These are phyloP conservation scores for Leccinum griseonigrum DNA, from an alignment of 1,284 basidiomycete genomes.

Conservation along the genomic window DNA sequence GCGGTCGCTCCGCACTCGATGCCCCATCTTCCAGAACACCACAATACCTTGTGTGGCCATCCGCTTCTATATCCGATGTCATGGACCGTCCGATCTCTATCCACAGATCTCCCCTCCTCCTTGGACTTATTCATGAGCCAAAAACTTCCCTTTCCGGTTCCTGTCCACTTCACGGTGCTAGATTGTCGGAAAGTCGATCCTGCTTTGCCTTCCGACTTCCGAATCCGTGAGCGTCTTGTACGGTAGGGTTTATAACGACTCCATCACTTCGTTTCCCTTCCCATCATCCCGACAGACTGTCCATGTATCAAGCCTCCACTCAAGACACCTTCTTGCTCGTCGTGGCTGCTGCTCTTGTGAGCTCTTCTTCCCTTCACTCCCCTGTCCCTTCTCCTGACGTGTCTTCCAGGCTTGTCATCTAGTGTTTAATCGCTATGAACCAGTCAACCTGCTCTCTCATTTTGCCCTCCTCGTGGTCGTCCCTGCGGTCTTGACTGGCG, in stretches of 20 bases:
- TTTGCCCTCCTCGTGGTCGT: slow-evolving; percentile 21
- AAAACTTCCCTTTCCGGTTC: slow-evolving; percentile 23
- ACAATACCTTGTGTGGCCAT: slow-evolving; percentile 10
- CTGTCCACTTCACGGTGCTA: slow-evolving; percentile 28
- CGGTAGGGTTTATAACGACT: slow-evolving; percentile 25
- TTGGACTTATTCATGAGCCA: slow-evolving; percentile 18
- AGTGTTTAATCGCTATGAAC: slow-evolving; percentile 35
- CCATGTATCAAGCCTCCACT: slow-evolving; percentile 22
- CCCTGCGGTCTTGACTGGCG: slow-evolving; percentile 19
- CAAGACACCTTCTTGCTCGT: slow-evolving; percentile 23
- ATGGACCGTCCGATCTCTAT: slow-evolving; percentile 17
- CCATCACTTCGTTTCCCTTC: slow-evolving; percentile 16
- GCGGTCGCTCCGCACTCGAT: slow-evolving; percentile 26
- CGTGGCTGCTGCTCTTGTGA: slow-evolving; percentile 25
- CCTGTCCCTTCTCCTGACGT: slow-evolving; percentile 11
- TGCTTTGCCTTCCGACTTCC: slow-evolving; percentile 29
- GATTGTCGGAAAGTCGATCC: slow-evolving; percentile 40
- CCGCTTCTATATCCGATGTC: slow-evolving; percentile 16
- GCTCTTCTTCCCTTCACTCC: slow-evolving; percentile 5
- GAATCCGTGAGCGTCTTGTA: slow-evolving; percentile 31
- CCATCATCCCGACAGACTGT: slow-evolving; percentile 16
- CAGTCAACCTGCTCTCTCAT: slow-evolving; percentile 28
- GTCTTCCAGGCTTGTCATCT: slow-evolving; percentile 28
- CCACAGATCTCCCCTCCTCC: slow-evolving; percentile 17
- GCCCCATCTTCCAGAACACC: slow-evolving; percentile 25